phyloP scores from a whole-genome alignment of 768 basidiomycete species.

The Mycena venus region DNA sequence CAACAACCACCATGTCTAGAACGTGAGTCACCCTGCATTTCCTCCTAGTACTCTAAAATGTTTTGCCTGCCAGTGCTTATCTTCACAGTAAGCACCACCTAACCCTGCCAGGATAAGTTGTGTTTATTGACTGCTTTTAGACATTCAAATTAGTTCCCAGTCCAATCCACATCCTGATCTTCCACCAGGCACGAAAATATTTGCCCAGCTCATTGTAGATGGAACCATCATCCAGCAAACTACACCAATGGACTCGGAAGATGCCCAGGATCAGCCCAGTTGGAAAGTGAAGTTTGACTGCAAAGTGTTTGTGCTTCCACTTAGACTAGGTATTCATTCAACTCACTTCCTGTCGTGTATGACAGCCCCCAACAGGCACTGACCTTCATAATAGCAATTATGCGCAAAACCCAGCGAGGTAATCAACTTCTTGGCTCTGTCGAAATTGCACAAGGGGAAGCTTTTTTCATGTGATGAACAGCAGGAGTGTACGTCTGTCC shows the following conservation, averaged over 20 bases:
- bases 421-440: neutral
- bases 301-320: neutral
- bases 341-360: neutral
- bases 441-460: neutral
- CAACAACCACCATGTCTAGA: neutral
- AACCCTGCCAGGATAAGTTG: neutral
- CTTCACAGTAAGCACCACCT: neutral
- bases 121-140: neutral
- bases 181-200: neutral
- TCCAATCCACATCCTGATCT: constrained; percentile 4
- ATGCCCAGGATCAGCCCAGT: neutral
- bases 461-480: neutral
- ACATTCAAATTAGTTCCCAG: neutral
- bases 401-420: neutral
- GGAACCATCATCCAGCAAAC: neutral
- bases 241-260: neutral
- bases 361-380: neutral
- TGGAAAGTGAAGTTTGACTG: neutral
- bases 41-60: neutral
- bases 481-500: neutral
- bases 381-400: neutral
- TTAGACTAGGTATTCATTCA: neutral
- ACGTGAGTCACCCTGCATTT: neutral
- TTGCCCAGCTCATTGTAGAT: neutral
- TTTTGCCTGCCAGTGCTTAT: neutral